Evolutionary conservation across 441 rosid genomes (phyloP), one percentile per base, ranked within the genome.

Genomic region (Brassica balearica): DNA sequence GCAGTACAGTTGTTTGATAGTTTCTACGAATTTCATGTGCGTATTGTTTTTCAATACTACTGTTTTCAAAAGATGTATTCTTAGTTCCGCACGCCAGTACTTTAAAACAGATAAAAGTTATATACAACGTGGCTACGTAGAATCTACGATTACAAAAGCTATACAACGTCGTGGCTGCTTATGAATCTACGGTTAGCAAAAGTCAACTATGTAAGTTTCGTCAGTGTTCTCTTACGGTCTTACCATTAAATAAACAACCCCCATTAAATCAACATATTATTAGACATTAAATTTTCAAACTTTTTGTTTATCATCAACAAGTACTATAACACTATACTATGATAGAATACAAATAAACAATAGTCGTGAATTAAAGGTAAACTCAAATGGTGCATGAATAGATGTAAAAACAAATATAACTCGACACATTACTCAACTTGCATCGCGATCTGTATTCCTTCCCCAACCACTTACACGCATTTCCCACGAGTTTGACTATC

Each of bases 401-500:
- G 58, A 53, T 53, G 58, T 53, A 55, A 17, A 29, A 10, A 17
- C 9, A 75, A 15, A 75, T 59, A 38, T 17, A 70, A 12, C 10
- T 25, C 11, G 60, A 64, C 72, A 74, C 79, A 68, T 79, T 74
- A 79, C 62, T 55, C 70, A 69, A 69, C 74, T 79, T 69, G 68
- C 22, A 17, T 63, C 10, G 17, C 51, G 75, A 79, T 79, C 75
- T 64, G 68, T 63, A 74, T 79, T 74, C 75, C 82, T 69, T 55
- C 72, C 71, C 78, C 75, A 63, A 74, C 82, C 61, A 79, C 75
- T 69, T 69, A 63, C 71, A 74, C 75, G 82, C 79, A 74, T 74
- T 79, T 74, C 75, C 75, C 82, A 79, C 82, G 79, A 79, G 78
- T 79, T 69, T 32, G 48, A 74, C 55, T 6, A 38, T 68, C 32